Base-by-base conservation (phyloP, 257 asterid species). In the Datura wrightii region DNA sequence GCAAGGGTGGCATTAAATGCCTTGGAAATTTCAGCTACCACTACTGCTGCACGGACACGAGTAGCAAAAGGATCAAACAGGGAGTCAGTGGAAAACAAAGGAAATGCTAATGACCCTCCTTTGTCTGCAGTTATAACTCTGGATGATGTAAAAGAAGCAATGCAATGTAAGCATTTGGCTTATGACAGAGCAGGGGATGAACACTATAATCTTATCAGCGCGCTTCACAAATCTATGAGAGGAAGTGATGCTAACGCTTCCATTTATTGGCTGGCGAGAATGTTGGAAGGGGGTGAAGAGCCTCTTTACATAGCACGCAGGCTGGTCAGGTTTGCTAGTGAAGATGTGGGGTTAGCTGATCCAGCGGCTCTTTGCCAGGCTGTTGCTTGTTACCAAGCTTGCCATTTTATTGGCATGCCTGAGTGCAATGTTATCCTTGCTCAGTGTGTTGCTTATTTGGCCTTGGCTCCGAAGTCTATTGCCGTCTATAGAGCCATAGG, bases 251-350 rank as follows among this genome's bases (percentile, higher is more conserved):
- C 97, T 0, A 85, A 93, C 42, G 98, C 99, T 11, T 89, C 99
- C 0, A 89, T 94, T 8, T 95, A 95, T 86, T 95, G 97, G 99
- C 87, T 95, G 13, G 95, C 93, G 0, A 88, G 98, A 54, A 95
- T 94, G 98, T 83, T 95, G n/a, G 92, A 92, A 89, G 99, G 99
- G 70, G 99, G 99, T 10, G 97, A 95, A 81, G 89, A 92, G 90
- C 98, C 99, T 4, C 92, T 94, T 59, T 94, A 95, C 87, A 93
- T 95, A 55, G 95, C 98, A 0, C 97, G 95, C 2, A 86, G 97
- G 24, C 93, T 95, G 14, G 71, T 94, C 6, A 81, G 97, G 72
- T 94, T 93, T 54, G 97, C 98, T 8, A 90, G 96, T 60, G 97
- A 95, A 53, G 98, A 95, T 82, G 89, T 95, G 0, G 97, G 99